Evolutionary conservation across 1,284 basidiomycete species (phyloP).

Genomic region (Neolentinus lepideus): DNA sequence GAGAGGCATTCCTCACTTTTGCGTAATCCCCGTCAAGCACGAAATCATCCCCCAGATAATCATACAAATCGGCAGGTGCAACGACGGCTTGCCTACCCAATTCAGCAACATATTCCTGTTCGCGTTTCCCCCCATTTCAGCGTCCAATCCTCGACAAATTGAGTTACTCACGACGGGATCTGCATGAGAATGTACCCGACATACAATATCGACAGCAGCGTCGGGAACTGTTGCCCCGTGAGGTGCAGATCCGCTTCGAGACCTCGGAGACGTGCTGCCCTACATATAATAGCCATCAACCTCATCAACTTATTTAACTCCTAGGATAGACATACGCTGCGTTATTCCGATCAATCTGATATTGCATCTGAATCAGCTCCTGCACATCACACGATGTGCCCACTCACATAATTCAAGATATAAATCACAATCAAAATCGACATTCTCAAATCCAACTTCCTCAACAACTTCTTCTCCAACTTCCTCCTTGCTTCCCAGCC

Average conservation of each 20-base stretch:
- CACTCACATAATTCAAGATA: slow-evolving; percentile 43
- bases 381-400: too few species aligned
- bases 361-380: too few species aligned
- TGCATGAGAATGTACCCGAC: slow-evolving; percentile 80
- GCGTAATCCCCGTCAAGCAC: slow-evolving; percentile 21
- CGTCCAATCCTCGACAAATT: neutral
- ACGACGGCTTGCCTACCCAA: slow-evolving; percentile 62
- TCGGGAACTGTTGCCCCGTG: slow-evolving; percentile 60
- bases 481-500: slow-evolving; percentile 31
- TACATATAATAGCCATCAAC: slow-evolving; percentile 13
- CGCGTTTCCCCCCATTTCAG: neutral
- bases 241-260: slow-evolving; percentile 68
- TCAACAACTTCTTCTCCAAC: slow-evolving; percentile 38
- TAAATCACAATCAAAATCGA: slow-evolving; percentile 45
- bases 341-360: slow-evolving; percentile 66
- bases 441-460: slow-evolving; percentile 43
- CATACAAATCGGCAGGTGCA: slow-evolving; percentile 71
- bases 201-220: slow-evolving; percentile 67
- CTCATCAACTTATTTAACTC: neutral
- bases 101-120: slow-evolving; percentile 68
- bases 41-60: slow-evolving; percentile 66
- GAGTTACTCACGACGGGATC: slow-evolving; percentile 55
- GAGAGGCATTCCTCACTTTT: slow-evolving; percentile 33
- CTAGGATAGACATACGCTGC: slow-evolving; percentile 40
- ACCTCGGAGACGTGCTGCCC: slow-evolving; percentile 63